Evolutionary conservation across 2,329 filamentous ascomycete genomes (phyloP), one percentile per base, ranked within the genome.

Genomic region (Penicillium concentricum): DNA sequence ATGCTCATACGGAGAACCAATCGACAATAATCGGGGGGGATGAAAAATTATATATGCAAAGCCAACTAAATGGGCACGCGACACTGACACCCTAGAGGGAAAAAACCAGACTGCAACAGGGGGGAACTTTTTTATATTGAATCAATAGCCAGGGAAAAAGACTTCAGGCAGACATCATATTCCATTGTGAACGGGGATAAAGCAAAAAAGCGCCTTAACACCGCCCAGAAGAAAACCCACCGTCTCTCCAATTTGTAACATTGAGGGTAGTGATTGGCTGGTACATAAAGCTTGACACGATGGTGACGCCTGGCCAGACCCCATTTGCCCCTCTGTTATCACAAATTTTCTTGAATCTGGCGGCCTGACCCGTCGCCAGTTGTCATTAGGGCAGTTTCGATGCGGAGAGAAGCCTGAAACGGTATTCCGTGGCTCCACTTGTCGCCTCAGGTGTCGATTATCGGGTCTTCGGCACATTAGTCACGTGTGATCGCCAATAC

Each of bases 401-500:
- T 20, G 24, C 2, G 35, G 15, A 20, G n/a, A 41, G 15, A 26
- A 50, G 26, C 37, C 48, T 42, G 49, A 28, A 28, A 35, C 26
- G 15, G 18, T 22, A 16, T 37, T 37, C 24, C 32, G 34, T 38
- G 50, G 13, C 20, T 18, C 44, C 16, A 4, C 15, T 53, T 28
- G 22, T 9, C 16, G n/a, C 53, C 53, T 56, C 13, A 56, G 53
- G 53, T 24, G 26, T 26, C 18, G 8, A 20, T 26, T 24, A 8
- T 18, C 54, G 54, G 54, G 26, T 56, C 22, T 45, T 52, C 54
- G 54, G 54, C 54, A 56, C 41, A 28, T 2, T 0, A 4, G 26
- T 52, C 47, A 56, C 48, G 54, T 56, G 54, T 56, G 46, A n/a
- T n/a, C n/a, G 47, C 26, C 41, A 39, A 4, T 12, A 5, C 8